Base-by-base conservation (phyloP, 768 basidiomycete species). In the Rhizopogon sp. region DNA sequence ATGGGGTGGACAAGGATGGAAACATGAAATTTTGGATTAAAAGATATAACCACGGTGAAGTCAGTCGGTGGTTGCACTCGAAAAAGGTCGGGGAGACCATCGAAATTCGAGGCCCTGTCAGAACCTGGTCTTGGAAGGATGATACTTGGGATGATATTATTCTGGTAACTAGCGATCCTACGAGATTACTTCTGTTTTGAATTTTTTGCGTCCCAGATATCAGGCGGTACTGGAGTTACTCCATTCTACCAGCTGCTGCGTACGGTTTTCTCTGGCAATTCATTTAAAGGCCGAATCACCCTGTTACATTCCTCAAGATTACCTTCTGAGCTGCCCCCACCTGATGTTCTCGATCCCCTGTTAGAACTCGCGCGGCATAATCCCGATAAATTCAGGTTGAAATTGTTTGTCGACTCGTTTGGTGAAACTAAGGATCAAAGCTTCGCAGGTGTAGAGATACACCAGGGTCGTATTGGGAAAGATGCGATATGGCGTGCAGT, bases 151-250 rank as follows among this genome's bases (percentile, higher is more conserved):
- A 93, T 62, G 85, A 93, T 56, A 69, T 93, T 47, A 72, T 93
- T 14, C 83, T 93, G 87, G 91, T 53, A 13, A 9, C 25, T 42
- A 25, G 11, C 20, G 44, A 39, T 33, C 49, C 6, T 16, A 44
- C 22, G 3, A 35, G 17, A 22, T 45, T 35, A 20, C 20, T n/a
- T 39, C 13, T 42, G 16, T 46, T 41, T 43, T 37, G 20, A 31
- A 37, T n/a, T 8, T 8, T 39, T 44, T 29, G 22, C 13, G 9
- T 40, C 14, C n/a, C 56, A 93, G 91, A 84, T 93, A 53, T 92
- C 90, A 43, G 91, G 91, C 39, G 91, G 91, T 28, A 93, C 91
- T 5, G 91, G 92, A 29, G 85, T 93, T 47, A 87, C 91, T 14
- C 92, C 91, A 3, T 93, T 93, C 66, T 83, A 83, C 62, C 91